Percentiles rank a stretch among this genome's conserved stretches.
Conservation (phyloP, 2,329 filamentous ascomycete genomes). For the Lachnellula suecica region DNA sequence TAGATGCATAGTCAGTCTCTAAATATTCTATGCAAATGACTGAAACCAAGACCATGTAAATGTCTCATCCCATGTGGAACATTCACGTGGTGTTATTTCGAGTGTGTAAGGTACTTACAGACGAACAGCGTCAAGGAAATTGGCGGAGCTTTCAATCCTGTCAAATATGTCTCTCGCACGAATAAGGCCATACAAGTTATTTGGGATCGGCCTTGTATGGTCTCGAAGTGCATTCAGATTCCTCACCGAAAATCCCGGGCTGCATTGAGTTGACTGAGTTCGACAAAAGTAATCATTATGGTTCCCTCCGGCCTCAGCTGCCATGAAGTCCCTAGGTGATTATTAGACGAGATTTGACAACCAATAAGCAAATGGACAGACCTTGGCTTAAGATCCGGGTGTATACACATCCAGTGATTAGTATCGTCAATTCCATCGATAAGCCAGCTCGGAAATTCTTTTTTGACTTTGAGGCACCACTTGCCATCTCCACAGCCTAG, state of each 20-base stretch:
- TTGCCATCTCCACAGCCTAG: conserved; percentile 30
- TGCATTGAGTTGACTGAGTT: conserved; percentile 15
- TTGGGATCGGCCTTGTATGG: conserved; percentile 25
- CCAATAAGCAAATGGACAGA: too few relatives aligned
- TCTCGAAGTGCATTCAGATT: conserved; percentile 26
- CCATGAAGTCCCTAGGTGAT: conserved; percentile 26
- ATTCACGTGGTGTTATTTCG: too few relatives aligned
- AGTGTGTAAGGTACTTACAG: too few relatives aligned
- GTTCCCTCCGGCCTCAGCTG: conserved; percentile 1
- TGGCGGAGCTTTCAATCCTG: conserved; percentile 28
- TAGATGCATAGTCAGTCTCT: not conserved
- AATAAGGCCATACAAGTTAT: conserved; percentile 28
- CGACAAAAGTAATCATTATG: conserved; percentile 24
- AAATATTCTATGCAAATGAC: too few relatives aligned
- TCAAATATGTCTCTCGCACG: conserved; percentile 31
- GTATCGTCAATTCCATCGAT: conserved; percentile 31
- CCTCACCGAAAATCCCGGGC: conserved; percentile 29
- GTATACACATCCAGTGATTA: conserved; percentile 27
- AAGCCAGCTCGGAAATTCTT: conserved; percentile 28
- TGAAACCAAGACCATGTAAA: too few relatives aligned
- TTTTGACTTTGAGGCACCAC: conserved; percentile 30
- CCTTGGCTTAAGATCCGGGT: conserved; percentile 14
- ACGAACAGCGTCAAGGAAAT: conserved; percentile 30
- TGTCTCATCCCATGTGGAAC: too few relatives aligned
- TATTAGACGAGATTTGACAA: not conserved